Base-by-base conservation (phyloP, 192 early-diverging fungal genomes). In the Oehlia diaphana region DNA sequence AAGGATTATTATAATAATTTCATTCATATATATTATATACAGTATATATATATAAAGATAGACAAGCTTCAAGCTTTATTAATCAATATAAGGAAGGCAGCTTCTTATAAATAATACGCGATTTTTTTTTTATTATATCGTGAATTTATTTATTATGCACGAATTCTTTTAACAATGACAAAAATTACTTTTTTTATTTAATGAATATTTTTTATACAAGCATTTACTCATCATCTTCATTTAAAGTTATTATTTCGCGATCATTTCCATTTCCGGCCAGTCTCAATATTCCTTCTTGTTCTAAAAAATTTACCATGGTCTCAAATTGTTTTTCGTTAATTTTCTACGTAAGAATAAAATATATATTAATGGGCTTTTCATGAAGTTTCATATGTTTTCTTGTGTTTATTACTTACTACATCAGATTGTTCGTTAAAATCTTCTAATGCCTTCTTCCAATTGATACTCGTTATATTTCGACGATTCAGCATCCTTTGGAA, bases 1-100 rank as follows among this genome's bases (percentile, higher is more conserved):
- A 95, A 77, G 94, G 94, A 1, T 87, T 95, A 72, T 87, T 95
- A 50, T 95, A 90, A 81, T 19, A n/a, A 77, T 47, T 47, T 47
- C 2, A 76, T 33, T 64, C 8, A 19, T 58, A 7, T 58, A 37
- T 37, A 37, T 37, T 2, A 37, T 37, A 37, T 3, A 35, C 3
- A 35, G 26, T 35, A 35, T 35, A 35, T 35, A n/a, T 35, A 37
- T 37, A 37, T 2, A 31, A 31, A 31, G 31, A 31, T 2, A 31
- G 31, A 31, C 31, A 31, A 31, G 31, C 31, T 31, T 31, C 0
- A 31, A 2, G 31, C 31, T 31, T 31, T 31, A 31, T 4, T 5
- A 37, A 37, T 5, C 37, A 37, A 42, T 42, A 42, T 42, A 42
- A 42, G 3, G 0, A 42, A 42, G 3, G 0, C 39, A 42, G 6